Evolutionary conservation across 495 filamentous ascomycete species (phyloP).

Genomic region (Lophium mytilinum): DNA sequence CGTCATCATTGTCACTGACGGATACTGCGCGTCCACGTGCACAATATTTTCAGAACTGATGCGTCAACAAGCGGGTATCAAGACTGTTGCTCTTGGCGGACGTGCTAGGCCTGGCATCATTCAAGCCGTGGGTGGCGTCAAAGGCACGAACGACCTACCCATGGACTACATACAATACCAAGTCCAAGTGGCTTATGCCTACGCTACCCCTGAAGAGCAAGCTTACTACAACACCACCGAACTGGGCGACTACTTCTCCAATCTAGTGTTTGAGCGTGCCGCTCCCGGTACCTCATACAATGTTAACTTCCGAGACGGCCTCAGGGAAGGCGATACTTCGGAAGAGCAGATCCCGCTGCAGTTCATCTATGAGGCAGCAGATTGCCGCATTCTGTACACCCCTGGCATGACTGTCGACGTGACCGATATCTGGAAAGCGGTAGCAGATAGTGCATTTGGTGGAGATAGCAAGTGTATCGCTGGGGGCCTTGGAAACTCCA

Average conservation of each 20-base stretch:
- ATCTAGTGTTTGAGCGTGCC: slow-evolving; percentile 2
- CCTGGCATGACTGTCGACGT: slow-evolving; percentile 15
- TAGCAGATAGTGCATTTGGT: slow-evolving; percentile 12
- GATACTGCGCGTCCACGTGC: slow-evolving; percentile 55
- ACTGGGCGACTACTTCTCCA: not conserved
- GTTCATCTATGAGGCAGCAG: slow-evolving; percentile 26
- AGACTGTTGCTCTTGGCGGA: slow-evolving; percentile 53
- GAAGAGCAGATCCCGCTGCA: slow-evolving; percentile 21
- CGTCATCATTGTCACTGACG: slow-evolving; percentile 37
- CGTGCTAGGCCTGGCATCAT: slow-evolving; percentile 45
- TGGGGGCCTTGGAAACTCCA: not conserved
- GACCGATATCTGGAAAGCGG: slow-evolving; percentile 16
- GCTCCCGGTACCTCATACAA: not conserved
- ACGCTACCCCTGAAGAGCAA: not conserved
- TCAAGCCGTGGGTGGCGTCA: slow-evolving; percentile 52
- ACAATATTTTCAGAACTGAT: slow-evolving; percentile 49
- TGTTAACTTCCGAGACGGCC: slow-evolving; percentile 23
- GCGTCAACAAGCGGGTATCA: slow-evolving; percentile 44
- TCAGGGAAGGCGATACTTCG: slow-evolving; percentile 16
- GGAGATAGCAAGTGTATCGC: not conserved
- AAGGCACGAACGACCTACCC: slow-evolving; percentile 33
- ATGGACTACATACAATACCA: not conserved
- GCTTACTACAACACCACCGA: slow-evolving; percentile 3
- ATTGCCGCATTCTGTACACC: slow-evolving; percentile 26
- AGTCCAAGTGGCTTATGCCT: not conserved